Conservation (phyloP, 192 early-diverging fungal species). For the Backusella mclennaniae region DNA sequence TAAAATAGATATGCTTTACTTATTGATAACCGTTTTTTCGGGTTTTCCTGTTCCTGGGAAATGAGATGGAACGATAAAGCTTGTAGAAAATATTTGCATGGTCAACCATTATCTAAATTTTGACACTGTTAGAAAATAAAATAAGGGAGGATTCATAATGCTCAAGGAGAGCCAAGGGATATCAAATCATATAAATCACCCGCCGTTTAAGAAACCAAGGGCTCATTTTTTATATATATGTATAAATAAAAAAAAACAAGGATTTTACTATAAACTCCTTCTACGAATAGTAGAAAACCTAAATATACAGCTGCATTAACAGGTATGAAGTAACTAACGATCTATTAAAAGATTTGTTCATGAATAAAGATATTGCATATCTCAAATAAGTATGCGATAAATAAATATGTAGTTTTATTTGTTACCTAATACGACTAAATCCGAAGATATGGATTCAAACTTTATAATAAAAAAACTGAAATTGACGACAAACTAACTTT, state of each 20-base stretch:
- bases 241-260: background rate
- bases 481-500: background rate
- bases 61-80: background rate
- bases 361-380: background rate
- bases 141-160: background rate
- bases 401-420: background rate
- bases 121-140: background rate
- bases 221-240: constrained; percentile 1
- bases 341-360: background rate
- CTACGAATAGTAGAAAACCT: background rate
- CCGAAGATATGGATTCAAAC: background rate
- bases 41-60: background rate
- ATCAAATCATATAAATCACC: background rate
- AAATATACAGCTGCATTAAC: background rate
- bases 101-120: background rate
- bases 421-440: background rate
- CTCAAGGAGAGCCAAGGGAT: background rate
- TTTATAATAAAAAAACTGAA: background rate
- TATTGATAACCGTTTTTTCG: background rate
- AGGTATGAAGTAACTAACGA: background rate
- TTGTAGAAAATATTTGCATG: background rate
- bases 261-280: background rate
- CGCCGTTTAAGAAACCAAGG: background rate
- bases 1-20: background rate
- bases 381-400: background rate